Evolutionary conservation across 495 filamentous ascomycete species (phyloP).

Genomic region (Sphaerosporella brunnea): DNA sequence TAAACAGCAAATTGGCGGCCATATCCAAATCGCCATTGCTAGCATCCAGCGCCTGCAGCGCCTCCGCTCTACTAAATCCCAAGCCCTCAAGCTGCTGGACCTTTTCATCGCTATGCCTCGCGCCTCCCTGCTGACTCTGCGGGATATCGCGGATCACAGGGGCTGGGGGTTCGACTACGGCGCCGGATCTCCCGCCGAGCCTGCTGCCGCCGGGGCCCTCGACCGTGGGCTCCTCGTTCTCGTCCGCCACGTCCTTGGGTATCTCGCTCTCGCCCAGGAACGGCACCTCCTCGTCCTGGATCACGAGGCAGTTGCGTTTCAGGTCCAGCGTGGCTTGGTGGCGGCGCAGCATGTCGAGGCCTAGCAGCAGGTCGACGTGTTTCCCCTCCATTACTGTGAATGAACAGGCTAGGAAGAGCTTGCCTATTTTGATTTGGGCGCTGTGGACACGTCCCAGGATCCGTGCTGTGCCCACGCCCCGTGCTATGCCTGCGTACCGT

Average conservation of each 20-base stretch:
- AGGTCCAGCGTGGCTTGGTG: conserved; percentile 90
- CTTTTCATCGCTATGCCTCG: conserved; percentile 37
- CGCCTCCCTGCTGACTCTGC: conserved; percentile 13
- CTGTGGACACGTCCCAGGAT: conserved; percentile 91
- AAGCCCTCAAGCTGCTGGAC: conserved; percentile 59
- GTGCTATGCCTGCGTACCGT: conserved; percentile 76
- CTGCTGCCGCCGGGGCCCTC: conserved; percentile 69
- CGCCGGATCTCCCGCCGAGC: conserved; percentile 70
- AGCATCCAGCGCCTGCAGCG: conserved; percentile 60
- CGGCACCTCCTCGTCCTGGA: conserved; percentile 69
- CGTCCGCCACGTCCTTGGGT: conserved; percentile 53
- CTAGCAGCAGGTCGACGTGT: conserved; percentile 83
- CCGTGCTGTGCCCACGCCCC: conserved; percentile 80
- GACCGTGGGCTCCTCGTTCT: conserved; percentile 68
- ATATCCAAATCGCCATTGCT: conserved; percentile 72
- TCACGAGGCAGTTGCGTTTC: conserved; percentile 55
- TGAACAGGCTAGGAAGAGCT: conserved; percentile 69
- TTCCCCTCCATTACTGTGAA: conserved; percentile 99
- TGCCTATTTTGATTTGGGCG: conserved; percentile 82
- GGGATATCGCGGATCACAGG: conserved; percentile 4
- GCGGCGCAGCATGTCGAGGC: conserved; percentile 88
- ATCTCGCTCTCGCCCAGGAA: conserved; percentile 91
- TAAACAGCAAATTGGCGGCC: conserved; percentile 68
- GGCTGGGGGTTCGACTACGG: conserved; percentile 42
- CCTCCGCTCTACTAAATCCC: conserved; percentile 60